Evolutionary conservation across 441 rosid species (phyloP).

Genomic region (Isatis lusitanica): DNA sequence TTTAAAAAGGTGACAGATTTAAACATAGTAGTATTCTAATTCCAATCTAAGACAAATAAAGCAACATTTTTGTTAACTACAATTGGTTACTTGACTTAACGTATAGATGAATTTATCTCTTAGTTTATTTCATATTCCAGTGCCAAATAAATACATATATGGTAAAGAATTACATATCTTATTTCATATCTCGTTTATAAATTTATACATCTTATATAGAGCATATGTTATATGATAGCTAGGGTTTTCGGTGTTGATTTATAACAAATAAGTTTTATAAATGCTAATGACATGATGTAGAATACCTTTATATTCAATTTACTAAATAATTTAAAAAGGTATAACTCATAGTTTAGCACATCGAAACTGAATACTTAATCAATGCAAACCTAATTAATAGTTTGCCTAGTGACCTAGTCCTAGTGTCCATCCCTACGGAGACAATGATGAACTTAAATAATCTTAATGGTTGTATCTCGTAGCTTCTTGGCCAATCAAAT

Average conservation of each 20-base stretch:
- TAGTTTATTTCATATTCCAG: background rate
- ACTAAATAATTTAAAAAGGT: background rate
- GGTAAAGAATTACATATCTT: background rate
- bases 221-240: background rate
- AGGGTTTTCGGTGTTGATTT: background rate
- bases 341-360: background rate
- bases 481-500: slow-evolving; percentile 24
- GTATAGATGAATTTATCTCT: background rate
- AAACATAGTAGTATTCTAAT: background rate
- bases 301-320: background rate
- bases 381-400: background rate
- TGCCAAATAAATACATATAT: background rate
- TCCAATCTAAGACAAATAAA: background rate
- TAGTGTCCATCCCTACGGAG: background rate
- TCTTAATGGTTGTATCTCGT: slow-evolving; percentile 12
- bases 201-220: background rate
- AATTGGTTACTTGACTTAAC: background rate
- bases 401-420: background rate
- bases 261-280: background rate
- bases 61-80: background rate
- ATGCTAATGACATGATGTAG: background rate
- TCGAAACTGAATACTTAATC: background rate
- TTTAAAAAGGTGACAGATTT: too few species aligned
- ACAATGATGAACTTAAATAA: slow-evolving; percentile 9
- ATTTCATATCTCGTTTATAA: background rate